A percentile compares a stretch with the other conserved stretches of the same genome.
These are phyloP conservation scores for Pseudogymnoascus sp. DNA, from an alignment of 2,329 filamentous ascomycete genomes.

Conservation along the genomic window DNA sequence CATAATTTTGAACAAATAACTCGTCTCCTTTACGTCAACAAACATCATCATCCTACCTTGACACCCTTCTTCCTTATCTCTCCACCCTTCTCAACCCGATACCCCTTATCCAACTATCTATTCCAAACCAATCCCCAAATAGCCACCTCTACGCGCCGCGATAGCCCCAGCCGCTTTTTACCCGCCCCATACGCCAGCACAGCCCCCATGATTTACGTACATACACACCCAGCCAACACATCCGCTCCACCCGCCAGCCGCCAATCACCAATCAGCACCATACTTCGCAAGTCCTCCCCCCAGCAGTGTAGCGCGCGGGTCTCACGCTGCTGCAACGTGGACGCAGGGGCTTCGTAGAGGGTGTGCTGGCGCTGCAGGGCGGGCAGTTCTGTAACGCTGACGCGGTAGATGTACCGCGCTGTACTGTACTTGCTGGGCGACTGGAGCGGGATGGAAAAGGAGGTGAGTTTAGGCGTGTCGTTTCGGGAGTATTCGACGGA, in stretches of 20 bases:
- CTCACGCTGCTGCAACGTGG: not conserved
- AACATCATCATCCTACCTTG: not conserved
- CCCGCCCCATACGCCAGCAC: not conserved
- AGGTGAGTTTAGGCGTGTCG: not conserved
- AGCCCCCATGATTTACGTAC: conserved; percentile 1
- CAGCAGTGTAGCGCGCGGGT: not conserved
- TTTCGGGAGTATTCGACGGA: not conserved
- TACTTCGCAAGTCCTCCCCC: not conserved
- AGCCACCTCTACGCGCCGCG: not conserved
- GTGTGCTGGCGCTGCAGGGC: not conserved
- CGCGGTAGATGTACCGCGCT: not conserved
- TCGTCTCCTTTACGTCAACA: not conserved
- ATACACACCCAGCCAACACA: not conserved
- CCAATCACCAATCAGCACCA: not conserved
- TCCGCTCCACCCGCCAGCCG: not conserved
- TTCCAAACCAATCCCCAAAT: not conserved
- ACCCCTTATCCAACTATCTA: not conserved
- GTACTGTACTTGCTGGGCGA: not conserved
- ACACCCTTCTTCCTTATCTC: not conserved
- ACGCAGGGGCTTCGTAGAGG: not conserved
- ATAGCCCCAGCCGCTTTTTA: not conserved
- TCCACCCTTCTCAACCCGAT: not conserved
- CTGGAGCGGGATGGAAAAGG: not conserved
- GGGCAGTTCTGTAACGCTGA: not conserved
- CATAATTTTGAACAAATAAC: not conserved